Evolutionary conservation across 495 filamentous ascomycete genomes (phyloP), one percentile per base, ranked within the genome.

Genomic region (Xylaria intraflava): DNA sequence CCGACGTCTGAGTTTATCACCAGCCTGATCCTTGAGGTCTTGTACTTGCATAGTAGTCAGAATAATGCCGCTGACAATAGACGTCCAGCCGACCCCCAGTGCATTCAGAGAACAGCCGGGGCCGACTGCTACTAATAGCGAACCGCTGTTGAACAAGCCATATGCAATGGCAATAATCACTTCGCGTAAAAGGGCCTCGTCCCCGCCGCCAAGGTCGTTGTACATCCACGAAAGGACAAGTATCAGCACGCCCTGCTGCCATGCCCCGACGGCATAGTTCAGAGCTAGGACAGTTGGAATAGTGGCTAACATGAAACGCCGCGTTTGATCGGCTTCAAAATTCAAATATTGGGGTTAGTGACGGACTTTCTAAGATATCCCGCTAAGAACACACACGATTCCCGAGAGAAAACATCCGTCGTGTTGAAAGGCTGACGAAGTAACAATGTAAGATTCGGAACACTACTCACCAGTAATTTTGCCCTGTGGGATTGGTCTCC

Each of bases 31-130:
- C 9, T 67, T 64, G 10, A 80, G 55, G 50, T 80, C 78, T 55
- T 80, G 77, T 0, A 71, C 47, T 5, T 79, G 73, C 41, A 79
- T 60, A 8, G 77, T 81, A 0, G 70, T 72, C 19, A 73, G 59
- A 24, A 80, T 66, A 12, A 78, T 64, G 0, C 50, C 53, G 20
- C 67, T 59, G 22, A 78, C 59, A 5, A 79, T 70, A 0, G 31
- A 44, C 1, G 73, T 55, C 79, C 79, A 83, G 6, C 45, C 44
- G 31, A 61, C 10, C 16, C 65, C 42, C 16, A 47, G 3, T 38
- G 22, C n/a, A 36, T 63, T 39, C 62, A 44, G 20, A 44, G 27
- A 35, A 17, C 3, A 6, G 9, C 22, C 8, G 1, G 24, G 23
- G 11, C 59, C 61, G 14, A 50, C 12, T 8, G 60, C 52, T 1